A percentile compares a stretch with the other conserved stretches of the same genome.
These are phyloP conservation scores for Sporothrix inflata DNA, from an alignment of 2,329 filamentous ascomycete species.

Conservation along the genomic window DNA sequence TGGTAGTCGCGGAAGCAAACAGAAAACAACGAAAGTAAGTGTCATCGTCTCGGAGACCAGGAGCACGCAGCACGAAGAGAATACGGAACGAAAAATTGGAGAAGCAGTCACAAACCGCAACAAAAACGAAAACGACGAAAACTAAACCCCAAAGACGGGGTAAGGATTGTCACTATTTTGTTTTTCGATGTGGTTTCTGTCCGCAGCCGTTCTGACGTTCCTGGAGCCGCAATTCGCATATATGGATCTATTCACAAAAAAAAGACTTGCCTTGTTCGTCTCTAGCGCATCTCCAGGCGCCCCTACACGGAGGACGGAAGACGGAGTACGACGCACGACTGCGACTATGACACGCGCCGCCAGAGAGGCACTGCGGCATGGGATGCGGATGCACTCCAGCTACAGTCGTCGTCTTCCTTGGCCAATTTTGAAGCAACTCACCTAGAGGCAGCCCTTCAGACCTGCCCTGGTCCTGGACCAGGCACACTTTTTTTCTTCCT, in stretches of 20 bases:
- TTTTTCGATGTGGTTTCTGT: not conserved
- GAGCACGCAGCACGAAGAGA: conserved; percentile 23
- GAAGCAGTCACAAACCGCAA: not conserved
- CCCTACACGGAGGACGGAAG: not conserved
- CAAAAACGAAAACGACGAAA: not conserved
- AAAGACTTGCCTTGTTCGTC: not conserved
- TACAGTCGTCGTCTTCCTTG: not conserved
- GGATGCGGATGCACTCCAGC: not conserved
- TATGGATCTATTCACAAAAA: not conserved
- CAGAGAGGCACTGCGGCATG: not conserved
- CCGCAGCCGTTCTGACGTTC: not conserved
- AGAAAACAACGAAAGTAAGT: not conserved
- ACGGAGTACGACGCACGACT: conserved; percentile 6
- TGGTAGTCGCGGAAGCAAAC: not conserved
- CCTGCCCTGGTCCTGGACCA: not conserved
- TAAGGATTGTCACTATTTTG: not conserved
- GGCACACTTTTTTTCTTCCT: not conserved
- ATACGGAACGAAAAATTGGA: conserved; percentile 18
- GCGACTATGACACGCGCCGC: conserved; percentile 14
- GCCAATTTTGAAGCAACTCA: no score
- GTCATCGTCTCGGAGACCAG: conserved; percentile 6
- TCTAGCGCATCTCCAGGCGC: not conserved
- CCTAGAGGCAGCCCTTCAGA: no score
- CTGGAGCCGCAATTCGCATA: conserved; percentile 15
- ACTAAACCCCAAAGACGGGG: not conserved